A percentile compares a stretch with the other conserved stretches of the same genome.
phyloP scores from a whole-genome alignment of 139 green algal genomes.

The Tetradesmus lagerheimii region DNA sequence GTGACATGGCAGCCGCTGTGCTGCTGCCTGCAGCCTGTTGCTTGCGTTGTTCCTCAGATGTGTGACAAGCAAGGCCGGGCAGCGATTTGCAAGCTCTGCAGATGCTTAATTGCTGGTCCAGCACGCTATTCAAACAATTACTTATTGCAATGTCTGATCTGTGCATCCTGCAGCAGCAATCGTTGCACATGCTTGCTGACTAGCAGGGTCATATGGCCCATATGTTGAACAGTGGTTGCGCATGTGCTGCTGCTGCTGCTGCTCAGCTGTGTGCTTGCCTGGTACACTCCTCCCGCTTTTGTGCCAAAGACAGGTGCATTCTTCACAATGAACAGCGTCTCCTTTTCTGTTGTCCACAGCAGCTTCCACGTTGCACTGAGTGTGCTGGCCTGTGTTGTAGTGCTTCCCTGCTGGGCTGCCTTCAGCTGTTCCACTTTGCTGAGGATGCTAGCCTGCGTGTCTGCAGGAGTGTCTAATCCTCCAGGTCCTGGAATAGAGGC shows the following conservation, averaged over 20 bases:
- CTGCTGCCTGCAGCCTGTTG: no score
- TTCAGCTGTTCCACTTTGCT: conserved; percentile 15
- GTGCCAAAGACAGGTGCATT: conserved; percentile 86
- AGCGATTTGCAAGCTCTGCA: neutral
- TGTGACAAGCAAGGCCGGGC: no score
- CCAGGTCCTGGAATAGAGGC: neutral
- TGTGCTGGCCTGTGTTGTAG: conserved; percentile 26
- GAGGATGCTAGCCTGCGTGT: conserved; percentile 22
- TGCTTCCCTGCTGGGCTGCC: neutral
- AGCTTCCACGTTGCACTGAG: conserved; percentile 62
- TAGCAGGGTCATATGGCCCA: neutral
- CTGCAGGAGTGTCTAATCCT: conserved; percentile 25
- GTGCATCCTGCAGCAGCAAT: no score
- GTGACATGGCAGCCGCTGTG: no score
- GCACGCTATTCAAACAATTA: no score
- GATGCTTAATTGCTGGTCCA: neutral
- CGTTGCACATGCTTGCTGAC: no score
- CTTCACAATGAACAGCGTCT: conserved; percentile 90
- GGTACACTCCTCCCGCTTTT: conserved; percentile 81
- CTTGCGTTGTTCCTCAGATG: no score
- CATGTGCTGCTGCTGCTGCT: neutral
- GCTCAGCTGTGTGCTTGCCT: conserved; percentile 60
- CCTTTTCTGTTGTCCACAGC: conserved; percentile 79
- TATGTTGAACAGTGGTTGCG: neutral
- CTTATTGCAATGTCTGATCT: no score